Base-by-base conservation (phyloP, 495 filamentous ascomycete genomes). In the Tuber aestivum region DNA sequence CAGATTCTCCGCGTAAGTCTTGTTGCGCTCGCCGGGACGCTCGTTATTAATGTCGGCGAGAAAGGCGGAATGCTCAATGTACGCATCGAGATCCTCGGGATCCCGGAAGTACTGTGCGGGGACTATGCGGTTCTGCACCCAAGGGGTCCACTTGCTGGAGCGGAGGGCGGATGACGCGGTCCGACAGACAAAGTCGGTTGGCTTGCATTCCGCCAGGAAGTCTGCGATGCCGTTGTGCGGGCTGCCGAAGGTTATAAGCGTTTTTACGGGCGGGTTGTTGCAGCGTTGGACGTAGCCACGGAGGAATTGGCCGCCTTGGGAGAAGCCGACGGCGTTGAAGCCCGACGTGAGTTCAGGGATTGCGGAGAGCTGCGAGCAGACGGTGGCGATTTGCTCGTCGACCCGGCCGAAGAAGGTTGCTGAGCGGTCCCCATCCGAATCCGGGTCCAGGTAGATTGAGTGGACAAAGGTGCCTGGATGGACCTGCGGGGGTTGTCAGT, bases 31-130 rank as follows among this genome's bases (percentile, higher is more conserved):
- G 50, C 73, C 77, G 27, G 69, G 83, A 3, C 96, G 87, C 88
- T 98, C 95, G 82, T 97, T 97, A 85, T 99, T 99, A 84, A 98
- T 91, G 84, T 98, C 95, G n/a, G 95, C 95, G n/a, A 99, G 86
- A 84, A 95, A 97, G 81, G 94, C 96, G 82, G 93, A 95, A 83
- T 91, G 77, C 80, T 92, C 90, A 27, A 97, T 87, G 83, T 97
- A 99, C 44, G 84, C 81, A 7, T 91, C 91, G 74, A 93, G 84
- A 77, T 93, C 88, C 3, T 84, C 86, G 0, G 91, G 90, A 79
- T 95, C 89, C 38, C 95, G 90, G 86, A 91, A 98, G 84, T 99
- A 99, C 85, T 99, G 95, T 72, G 96, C 96, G 0, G 95, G 95
- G 8, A 99, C 93, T 9, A 99, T 86, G 40, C 86, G 87, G 71